Evolutionary conservation across 371 early-diverging fungal species (phyloP).

Genomic region (Mortierella sp.): DNA sequence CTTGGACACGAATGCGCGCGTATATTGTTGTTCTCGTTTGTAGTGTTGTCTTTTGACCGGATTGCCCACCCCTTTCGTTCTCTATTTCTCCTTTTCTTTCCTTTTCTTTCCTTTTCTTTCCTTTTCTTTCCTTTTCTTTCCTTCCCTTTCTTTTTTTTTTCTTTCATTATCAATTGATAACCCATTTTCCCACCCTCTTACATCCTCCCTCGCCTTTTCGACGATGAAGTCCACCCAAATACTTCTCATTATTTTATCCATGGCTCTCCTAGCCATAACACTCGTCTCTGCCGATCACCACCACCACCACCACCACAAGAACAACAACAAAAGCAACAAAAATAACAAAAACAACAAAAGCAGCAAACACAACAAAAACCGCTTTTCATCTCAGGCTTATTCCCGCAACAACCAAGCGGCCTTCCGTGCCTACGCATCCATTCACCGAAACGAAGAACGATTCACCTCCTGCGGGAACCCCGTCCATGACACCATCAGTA

Average conservation of each 20-base stretch:
- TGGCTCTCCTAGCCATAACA: not conserved
- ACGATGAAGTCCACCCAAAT: constrained; percentile 12
- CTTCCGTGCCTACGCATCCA: not conserved
- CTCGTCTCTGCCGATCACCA: constrained; percentile 16
- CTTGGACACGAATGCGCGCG: too few relatives aligned
- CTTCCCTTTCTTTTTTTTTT: not conserved
- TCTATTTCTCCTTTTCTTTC: too few relatives aligned
- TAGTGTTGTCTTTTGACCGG: too few relatives aligned
- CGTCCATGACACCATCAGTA: constrained; percentile 6
- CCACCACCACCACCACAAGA: not conserved
- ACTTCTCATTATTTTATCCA: not conserved
- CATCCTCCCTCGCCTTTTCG: not conserved
- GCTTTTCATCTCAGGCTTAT: not conserved
- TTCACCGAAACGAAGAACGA: constrained; percentile 10
- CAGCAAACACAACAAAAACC: not conserved
- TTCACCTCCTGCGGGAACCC: constrained; percentile 23
- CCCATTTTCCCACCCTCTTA: not conserved
- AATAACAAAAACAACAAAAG: not conserved
- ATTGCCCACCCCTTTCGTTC: too few relatives aligned
- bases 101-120: too few relatives aligned
- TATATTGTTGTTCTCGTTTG: too few relatives aligned
- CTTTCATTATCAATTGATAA: not conserved
- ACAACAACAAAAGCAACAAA: not conserved
- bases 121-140: not conserved
- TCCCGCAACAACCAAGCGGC: not conserved